Base-by-base conservation (phyloP, 1,284 basidiomycete species). In the Tranzscheliella williamsii region DNA sequence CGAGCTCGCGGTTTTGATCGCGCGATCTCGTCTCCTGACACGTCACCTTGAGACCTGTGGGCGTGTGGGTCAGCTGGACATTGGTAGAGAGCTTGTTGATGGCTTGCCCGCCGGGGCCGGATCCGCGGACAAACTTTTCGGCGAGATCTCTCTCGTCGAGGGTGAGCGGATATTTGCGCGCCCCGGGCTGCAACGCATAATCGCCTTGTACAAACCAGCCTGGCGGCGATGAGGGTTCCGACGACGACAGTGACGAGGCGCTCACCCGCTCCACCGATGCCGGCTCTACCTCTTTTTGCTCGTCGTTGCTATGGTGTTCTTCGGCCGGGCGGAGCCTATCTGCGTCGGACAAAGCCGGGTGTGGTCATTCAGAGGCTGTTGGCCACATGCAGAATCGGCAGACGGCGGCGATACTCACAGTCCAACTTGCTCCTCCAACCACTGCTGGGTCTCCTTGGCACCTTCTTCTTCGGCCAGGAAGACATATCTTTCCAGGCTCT, bases 61-160 rank as follows among this genome's bases (percentile, higher is more conserved):
- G 73, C 4, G 46, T 24, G 40, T 75, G 73, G 0, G 56, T 51
- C 7, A 75, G 62, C 30, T 66, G 60, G 5, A 73, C 72, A 23
- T 70, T 72, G 30, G 55, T 70, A 16, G 64, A 58, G 21, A 67
- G 53, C 60, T 73, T 76, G 55, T 78, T 78, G 56, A 78, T 75
- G 2, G 70, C 71, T 49, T 78, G 75, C 2, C 75, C 75, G 11
- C 75, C 75, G 0, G 70, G 68, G 0, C 75, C 75, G 0, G 62
- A 67, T 16, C 75, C 75, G 7, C 75, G 64, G n/a, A 70, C 64
- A 39, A 77, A 77, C 17, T 63, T 63, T 50, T 77, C 75, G 2
- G 50, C 29, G 1, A 77, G 51, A 17, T 77, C 43, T 13, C 39
- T 34, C 45, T 73, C 70, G 49, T 75, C 69, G 15, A 77, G 56